A percentile compares a stretch with the other conserved stretches of the same genome.
These are phyloP conservation scores for Sapria himalayana DNA, from an alignment of 345 rosid genomes.

Conservation along the genomic window DNA sequence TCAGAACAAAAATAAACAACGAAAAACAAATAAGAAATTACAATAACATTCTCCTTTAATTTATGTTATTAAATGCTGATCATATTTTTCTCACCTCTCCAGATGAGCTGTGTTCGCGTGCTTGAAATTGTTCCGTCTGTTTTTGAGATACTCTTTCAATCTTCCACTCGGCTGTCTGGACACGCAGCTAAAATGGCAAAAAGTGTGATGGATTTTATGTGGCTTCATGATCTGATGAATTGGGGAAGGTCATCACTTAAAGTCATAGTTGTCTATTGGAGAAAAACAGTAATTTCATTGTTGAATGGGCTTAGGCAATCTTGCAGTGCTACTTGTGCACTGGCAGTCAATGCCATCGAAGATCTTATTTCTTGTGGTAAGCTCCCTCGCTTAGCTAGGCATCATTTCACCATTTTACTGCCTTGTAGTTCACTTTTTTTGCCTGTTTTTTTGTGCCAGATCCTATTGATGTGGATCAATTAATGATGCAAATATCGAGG, in stretches of 20 bases:
- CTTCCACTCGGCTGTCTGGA: constrained; percentile 11
- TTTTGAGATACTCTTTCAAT: constrained; percentile 30
- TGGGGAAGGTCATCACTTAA: constrained; percentile 89
- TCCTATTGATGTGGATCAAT: constrained; percentile 29
- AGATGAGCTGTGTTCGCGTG: constrained; percentile 87
- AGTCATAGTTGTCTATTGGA: constrained; percentile 73
- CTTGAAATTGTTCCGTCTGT: constrained; percentile 76
- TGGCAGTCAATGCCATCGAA: constrained; percentile 27
- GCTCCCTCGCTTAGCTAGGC: constrained; percentile 8
- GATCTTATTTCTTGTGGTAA: constrained; percentile 46
- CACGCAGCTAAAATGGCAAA: constrained; percentile 16
- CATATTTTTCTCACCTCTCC: constrained; percentile 11
- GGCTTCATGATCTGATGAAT: constrained; percentile 80
- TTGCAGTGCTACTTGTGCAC: constrained; percentile 18
- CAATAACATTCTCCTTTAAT: too few species aligned
- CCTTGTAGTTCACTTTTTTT: not conserved
- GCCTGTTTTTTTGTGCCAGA: constrained; percentile 19
- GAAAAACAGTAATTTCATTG: constrained; percentile 37
- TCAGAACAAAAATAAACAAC: too few species aligned
- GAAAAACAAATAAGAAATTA: too few species aligned
- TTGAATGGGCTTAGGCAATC: constrained; percentile 30
- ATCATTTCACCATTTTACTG: constrained; percentile 5
- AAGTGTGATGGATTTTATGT: constrained; percentile 26
- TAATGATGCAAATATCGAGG: constrained; percentile 37
- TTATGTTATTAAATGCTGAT: constrained; percentile 6